Evolutionary conservation across 176 grass and related monocot genomes (phyloP).

Genomic region (Oryza longistaminata): DNA sequence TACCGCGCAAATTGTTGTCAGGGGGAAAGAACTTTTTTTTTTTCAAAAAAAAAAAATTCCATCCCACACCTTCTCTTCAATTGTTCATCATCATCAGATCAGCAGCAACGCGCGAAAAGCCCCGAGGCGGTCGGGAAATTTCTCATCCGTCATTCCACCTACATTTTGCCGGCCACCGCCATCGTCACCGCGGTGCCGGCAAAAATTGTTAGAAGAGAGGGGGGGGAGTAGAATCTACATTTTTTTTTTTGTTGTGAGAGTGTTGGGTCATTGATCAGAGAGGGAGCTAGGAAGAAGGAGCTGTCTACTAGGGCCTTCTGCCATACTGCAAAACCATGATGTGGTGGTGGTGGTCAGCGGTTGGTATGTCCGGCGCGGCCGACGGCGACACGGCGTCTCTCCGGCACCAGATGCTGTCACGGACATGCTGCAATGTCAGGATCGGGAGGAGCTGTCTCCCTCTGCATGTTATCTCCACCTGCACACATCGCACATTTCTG

Average conservation of each 20-base stretch:
- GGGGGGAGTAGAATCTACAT: slow-evolving; percentile 42
- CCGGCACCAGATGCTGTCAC: slow-evolving; percentile 68
- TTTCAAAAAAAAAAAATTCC: neutral
- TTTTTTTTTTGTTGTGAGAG: slow-evolving; percentile 26
- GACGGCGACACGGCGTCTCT: slow-evolving; percentile 39
- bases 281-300: neutral
- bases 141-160: slow-evolving; percentile 44
- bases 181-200: slow-evolving; percentile 8
- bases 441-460: slow-evolving; percentile 53
- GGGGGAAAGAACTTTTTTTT: neutral
- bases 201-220: slow-evolving; percentile 31
- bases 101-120: neutral
- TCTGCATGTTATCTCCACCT: slow-evolving; percentile 75
- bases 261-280: slow-evolving; percentile 22
- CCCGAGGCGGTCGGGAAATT: slow-evolving; percentile 43
- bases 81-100: slow-evolving; percentile 41
- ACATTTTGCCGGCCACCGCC: neutral
- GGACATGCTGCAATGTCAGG: slow-evolving; percentile 57
- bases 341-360: slow-evolving; percentile 43
- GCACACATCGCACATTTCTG: slow-evolving; percentile 8
- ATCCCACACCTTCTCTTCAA: slow-evolving; percentile 34
- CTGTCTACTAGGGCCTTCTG: slow-evolving; percentile 44
- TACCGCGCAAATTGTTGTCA: neutral
- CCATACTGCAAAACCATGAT: slow-evolving; percentile 72
- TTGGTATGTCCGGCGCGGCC: slow-evolving; percentile 20